phyloP scores from a whole-genome alignment of 1,139 yeast genomes.

The Sugiyamaella xylanicola region DNA sequence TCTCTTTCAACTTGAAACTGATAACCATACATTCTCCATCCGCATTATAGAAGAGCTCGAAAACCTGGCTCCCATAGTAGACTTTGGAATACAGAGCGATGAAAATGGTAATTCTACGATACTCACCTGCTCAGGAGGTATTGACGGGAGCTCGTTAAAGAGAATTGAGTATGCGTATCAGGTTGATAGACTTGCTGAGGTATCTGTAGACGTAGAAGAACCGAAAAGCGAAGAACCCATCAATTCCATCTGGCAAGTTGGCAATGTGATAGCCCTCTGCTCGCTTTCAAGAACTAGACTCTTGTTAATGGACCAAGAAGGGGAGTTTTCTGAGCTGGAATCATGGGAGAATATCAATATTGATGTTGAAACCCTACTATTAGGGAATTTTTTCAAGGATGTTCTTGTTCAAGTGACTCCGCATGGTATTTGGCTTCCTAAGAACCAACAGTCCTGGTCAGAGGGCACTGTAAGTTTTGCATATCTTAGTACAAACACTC shows the following conservation, averaged over 20 bases:
- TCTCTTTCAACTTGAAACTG: constrained; percentile 23
- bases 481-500: background rate
- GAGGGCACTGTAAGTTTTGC: constrained; percentile 8
- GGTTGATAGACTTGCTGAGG: constrained; percentile 13
- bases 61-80: constrained; percentile 21
- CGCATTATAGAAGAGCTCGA: constrained; percentile 16
- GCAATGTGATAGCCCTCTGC: background rate
- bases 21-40: background rate
- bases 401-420: constrained; percentile 19
- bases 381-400: constrained; percentile 9
- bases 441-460: constrained; percentile 4
- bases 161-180: constrained; percentile 13
- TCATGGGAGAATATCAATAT: constrained; percentile 7
- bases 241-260: constrained; percentile 14
- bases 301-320: constrained; percentile 16
- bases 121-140: constrained; percentile 18
- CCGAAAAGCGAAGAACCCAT: background rate
- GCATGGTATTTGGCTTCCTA: background rate
- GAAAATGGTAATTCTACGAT: constrained; percentile 11
- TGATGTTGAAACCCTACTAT: background rate
- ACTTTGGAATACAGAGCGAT: constrained; percentile 14
- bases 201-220: background rate
- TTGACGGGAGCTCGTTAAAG: constrained; percentile 12
- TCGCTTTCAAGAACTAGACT: constrained; percentile 11
- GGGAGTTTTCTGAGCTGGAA: constrained; percentile 16